Evolutionary conservation across 2,329 filamentous ascomycete genomes (phyloP).

Genomic region (Chalaropsis thielavioides): DNA sequence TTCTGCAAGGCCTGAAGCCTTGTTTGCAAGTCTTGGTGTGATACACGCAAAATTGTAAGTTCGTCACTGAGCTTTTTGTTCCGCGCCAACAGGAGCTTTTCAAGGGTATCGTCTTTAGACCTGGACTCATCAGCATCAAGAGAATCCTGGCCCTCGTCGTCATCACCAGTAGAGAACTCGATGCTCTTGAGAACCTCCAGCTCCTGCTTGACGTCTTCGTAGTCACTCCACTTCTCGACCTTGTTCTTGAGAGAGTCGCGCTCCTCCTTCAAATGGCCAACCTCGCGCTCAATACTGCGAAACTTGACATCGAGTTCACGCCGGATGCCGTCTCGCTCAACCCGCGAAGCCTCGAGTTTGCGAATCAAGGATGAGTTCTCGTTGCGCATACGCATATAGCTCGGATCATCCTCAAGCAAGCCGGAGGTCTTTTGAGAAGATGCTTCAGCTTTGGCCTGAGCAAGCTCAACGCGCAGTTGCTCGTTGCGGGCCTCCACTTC

Average conservation of each 20-base stretch:
- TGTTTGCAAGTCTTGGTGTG: constrained; percentile 77
- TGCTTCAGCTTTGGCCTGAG: constrained; percentile 58
- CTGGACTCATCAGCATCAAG: constrained; percentile 29
- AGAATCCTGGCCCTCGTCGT: constrained; percentile 37
- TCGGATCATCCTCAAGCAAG: constrained; percentile 74
- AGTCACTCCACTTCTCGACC: constrained; percentile 80
- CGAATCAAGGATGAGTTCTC: constrained; percentile 87
- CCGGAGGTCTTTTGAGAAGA: constrained; percentile 46
- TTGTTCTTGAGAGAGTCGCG: constrained; percentile 66
- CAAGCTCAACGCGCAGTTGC: constrained; percentile 77
- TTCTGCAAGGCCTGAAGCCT: constrained; percentile 69
- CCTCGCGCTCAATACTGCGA: constrained; percentile 66
- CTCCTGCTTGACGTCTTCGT: constrained; percentile 92
- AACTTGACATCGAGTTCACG: constrained; percentile 61
- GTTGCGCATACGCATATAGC: constrained; percentile 72
- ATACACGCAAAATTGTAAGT: constrained; percentile 80
- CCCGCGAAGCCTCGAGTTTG: constrained; percentile 68
- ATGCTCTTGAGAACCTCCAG: constrained; percentile 95
- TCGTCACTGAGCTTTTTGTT: constrained; percentile 97
- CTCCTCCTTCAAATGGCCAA: constrained; percentile 60
- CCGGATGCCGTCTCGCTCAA: constrained; percentile 71
- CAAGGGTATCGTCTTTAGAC: constrained; percentile 60
- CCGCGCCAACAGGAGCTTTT: constrained; percentile 76
- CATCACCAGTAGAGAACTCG: constrained; percentile 83
- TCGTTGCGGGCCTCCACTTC: constrained; percentile 92